Evolutionary conservation across 1,139 yeast species (phyloP).

Genomic region (Suhomyces coccinellae): DNA sequence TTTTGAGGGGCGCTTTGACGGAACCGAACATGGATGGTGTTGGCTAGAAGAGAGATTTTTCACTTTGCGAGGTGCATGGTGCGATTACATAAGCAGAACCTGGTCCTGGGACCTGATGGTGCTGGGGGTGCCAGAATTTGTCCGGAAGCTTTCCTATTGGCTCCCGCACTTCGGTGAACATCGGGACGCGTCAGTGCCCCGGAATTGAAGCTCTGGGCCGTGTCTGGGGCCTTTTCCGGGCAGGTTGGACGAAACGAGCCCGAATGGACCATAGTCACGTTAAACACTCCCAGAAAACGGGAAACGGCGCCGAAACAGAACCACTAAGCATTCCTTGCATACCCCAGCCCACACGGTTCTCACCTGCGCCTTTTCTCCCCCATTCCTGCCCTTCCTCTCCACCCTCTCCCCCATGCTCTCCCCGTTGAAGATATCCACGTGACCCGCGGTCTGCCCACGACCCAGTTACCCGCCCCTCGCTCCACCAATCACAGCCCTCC

Average conservation of each 20-base stretch:
- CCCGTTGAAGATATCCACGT: slow-evolving; percentile 12
- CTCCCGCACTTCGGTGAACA: too few species aligned
- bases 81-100: slow-evolving; percentile 4
- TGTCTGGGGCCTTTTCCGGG: not conserved
- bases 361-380: not conserved
- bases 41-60: slow-evolving; percentile 8
- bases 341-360: too few species aligned
- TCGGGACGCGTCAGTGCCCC: not conserved
- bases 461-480: slow-evolving; percentile 9
- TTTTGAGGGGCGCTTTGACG: slow-evolving; percentile 9
- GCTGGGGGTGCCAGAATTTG: not conserved
- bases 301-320: not conserved
- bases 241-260: not conserved
- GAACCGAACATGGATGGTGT: slow-evolving; percentile 7
- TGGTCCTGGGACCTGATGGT: not conserved
- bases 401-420: not conserved
- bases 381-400: not conserved
- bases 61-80: slow-evolving; percentile 9
- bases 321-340: not conserved
- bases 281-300: not conserved
- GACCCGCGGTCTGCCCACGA: slow-evolving; percentile 2
- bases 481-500: slow-evolving; percentile 13
- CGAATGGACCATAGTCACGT: not conserved
- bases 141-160: too few species aligned
- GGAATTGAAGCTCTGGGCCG: not conserved